Conservation (phyloP, 805 yeast genomes). For the Priceomyces castillae region DNA sequence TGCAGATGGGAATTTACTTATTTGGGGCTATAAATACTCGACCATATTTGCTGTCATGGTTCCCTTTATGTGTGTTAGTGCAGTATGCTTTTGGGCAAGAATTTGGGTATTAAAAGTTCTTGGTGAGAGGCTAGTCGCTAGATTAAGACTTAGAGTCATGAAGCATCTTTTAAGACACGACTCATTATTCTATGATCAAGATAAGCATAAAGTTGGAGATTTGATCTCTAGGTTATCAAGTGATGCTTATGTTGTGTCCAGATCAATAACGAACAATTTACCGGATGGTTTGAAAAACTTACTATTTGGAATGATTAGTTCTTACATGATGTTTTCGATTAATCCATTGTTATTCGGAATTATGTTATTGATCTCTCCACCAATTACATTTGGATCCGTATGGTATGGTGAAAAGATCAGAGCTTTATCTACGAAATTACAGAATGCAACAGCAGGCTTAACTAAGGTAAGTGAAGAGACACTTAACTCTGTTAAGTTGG, state of each 20-base stretch:
- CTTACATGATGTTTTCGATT: constrained; percentile 45
- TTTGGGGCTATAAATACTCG: constrained; percentile 45
- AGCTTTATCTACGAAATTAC: constrained; percentile 37
- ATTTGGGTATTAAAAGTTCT: constrained; percentile 41
- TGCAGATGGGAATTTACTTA: constrained; percentile 37
- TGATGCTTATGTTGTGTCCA: constrained; percentile 46
- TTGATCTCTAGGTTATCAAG: constrained; percentile 43
- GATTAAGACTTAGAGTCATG: constrained; percentile 41
- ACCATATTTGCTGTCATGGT: constrained; percentile 42
- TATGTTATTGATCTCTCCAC: constrained; percentile 44
- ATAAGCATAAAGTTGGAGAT: constrained; percentile 46
- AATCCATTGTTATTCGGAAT: constrained; percentile 43
- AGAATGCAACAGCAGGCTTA: constrained; percentile 44
- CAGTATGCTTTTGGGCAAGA: constrained; percentile 47
- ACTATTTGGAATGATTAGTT: constrained; percentile 39
- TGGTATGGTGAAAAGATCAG: constrained; percentile 46
- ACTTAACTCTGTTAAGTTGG: constrained; percentile 39
- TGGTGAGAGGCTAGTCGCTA: constrained; percentile 45
- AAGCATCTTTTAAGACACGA: constrained; percentile 42
- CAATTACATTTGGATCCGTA: constrained; percentile 44
- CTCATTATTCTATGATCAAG: constrained; percentile 39
- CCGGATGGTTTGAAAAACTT: constrained; percentile 46
- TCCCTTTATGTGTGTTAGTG: constrained; percentile 42
- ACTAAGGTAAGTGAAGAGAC: constrained; percentile 46
- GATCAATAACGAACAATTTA: constrained; percentile 41